Percentiles rank a stretch among this genome's conserved stretches.
Conservation (phyloP, 768 basidiomycete species). For the Pleurotus giganteus region DNA sequence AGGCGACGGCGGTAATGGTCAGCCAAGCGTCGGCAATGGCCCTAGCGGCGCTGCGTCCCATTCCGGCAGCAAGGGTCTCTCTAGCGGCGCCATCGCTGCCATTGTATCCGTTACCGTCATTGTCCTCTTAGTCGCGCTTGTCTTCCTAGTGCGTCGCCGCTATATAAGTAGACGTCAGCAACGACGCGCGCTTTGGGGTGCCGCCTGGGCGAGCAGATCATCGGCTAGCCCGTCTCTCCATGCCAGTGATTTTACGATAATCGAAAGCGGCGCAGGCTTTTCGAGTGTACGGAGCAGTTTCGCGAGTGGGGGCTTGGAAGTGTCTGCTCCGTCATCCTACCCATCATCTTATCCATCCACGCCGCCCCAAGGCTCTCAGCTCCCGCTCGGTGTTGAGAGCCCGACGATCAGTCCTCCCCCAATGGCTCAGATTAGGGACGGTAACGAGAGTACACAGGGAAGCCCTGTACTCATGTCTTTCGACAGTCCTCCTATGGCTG, state of each 20-base stretch:
- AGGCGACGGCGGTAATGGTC: background rate
- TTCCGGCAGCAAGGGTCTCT: slow-evolving; percentile 16
- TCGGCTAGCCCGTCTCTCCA: slow-evolving; percentile 12
- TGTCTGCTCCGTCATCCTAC: slow-evolving; percentile 28
- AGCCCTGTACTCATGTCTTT: slow-evolving; percentile 8
- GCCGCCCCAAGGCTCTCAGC: slow-evolving; percentile 8
- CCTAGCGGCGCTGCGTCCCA: slow-evolving; percentile 12
- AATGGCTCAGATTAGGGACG: slow-evolving; percentile 52
- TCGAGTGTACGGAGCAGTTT: slow-evolving; percentile 56
- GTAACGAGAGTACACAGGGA: slow-evolving; percentile 9
- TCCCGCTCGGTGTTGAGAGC: background rate
- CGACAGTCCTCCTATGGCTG: slow-evolving; percentile 3
- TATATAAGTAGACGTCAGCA: slow-evolving; percentile 38
- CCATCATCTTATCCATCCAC: slow-evolving; percentile 20
- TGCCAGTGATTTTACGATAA: slow-evolving; percentile 3
- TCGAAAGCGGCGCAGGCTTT: slow-evolving; percentile 17
- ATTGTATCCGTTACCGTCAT: slow-evolving; percentile 31
- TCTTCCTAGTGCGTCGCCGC: slow-evolving; percentile 48
- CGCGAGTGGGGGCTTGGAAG: slow-evolving; percentile 54
- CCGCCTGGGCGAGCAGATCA: slow-evolving; percentile 15
- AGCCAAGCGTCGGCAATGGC: background rate
- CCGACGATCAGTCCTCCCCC: slow-evolving; percentile 36
- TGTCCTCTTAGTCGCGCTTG: slow-evolving; percentile 29
- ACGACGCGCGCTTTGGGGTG: slow-evolving; percentile 46
- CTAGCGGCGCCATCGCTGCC: slow-evolving; percentile 47